These are phyloP conservation scores for Agrocybe pediades DNA, from an alignment of 768 basidiomycete species.

Conservation along the genomic window DNA sequence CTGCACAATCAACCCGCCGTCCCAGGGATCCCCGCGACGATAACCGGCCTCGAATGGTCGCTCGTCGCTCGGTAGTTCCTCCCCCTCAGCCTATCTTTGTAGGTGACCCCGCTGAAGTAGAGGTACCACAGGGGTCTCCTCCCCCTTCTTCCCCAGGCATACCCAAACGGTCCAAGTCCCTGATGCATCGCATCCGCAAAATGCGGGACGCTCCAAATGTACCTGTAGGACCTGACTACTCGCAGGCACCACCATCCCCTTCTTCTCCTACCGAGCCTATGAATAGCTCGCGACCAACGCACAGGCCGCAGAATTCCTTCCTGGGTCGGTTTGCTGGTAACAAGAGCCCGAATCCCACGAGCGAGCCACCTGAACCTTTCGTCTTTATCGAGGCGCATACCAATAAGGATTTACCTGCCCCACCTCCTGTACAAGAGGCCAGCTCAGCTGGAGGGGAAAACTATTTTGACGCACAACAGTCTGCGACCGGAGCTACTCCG, in stretches of 20 bases:
- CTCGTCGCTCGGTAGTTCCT: constrained; percentile 60
- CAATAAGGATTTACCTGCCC: constrained; percentile 55
- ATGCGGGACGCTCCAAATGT: constrained; percentile 88
- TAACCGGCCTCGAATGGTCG: constrained; percentile 37
- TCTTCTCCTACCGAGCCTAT: constrained; percentile 36
- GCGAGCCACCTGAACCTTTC: constrained; percentile 53
- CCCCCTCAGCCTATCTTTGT: constrained; percentile 86
- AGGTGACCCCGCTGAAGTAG: constrained; percentile 47
- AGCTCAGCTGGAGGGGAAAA: constrained; percentile 35
- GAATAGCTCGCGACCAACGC: constrained; percentile 54
- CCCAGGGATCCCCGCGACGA: constrained; percentile 49
- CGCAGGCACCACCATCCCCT: constrained; percentile 49
- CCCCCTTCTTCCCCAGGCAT: constrained; percentile 44
- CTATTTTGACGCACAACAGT: constrained; percentile 52
- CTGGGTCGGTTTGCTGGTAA: constrained; percentile 67
- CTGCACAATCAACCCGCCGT: constrained; percentile 39
- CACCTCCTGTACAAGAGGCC: constrained; percentile 25
- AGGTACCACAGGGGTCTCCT: constrained; percentile 40
- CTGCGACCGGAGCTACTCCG: constrained; percentile 32
- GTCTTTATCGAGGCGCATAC: constrained; percentile 62
- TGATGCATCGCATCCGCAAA: constrained; percentile 87
- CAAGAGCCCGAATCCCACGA: constrained; percentile 24
- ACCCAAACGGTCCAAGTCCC: constrained; percentile 75
- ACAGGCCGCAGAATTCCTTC: constrained; percentile 74
- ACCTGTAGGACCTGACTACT: constrained; percentile 56